Conservation (phyloP, 2,329 filamentous ascomycete species). For the Sclerotinia sclerotiorum region DNA sequence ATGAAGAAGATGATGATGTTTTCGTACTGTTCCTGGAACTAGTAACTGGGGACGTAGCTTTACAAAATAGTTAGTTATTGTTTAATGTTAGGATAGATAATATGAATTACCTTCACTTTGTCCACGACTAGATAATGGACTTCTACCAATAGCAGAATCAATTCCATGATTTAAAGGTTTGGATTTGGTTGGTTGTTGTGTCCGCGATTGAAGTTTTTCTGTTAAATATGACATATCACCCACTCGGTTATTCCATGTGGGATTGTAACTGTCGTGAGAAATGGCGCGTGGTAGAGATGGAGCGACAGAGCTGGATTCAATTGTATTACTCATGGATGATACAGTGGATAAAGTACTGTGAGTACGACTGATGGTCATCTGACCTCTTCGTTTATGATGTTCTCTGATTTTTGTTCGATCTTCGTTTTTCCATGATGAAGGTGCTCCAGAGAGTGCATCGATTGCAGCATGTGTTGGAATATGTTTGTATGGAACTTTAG, state of each 20-base stretch:
- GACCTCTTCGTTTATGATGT: slow-evolving; percentile 37
- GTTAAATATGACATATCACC: slow-evolving; percentile 28
- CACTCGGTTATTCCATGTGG: slow-evolving; percentile 36
- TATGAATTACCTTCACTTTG: slow-evolving; percentile 36
- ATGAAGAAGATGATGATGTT: slow-evolving; percentile 13
- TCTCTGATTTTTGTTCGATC: slow-evolving; percentile 39
- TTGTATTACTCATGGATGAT: slow-evolving; percentile 29
- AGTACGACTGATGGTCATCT: slow-evolving; percentile 35
- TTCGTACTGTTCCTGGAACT: slow-evolving; percentile 35
- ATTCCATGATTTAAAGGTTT: slow-evolving; percentile 30
- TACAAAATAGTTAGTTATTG: slow-evolving; percentile 6
- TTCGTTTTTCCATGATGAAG: slow-evolving; percentile 50
- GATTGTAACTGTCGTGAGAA: slow-evolving; percentile 37
- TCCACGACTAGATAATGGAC: slow-evolving; percentile 29
- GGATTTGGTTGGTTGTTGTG: slow-evolving; percentile 20
- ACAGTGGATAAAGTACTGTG: slow-evolving; percentile 32
- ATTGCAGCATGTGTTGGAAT: slow-evolving; percentile 61
- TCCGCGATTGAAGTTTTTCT: slow-evolving; percentile 2
- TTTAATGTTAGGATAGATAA: neutral
- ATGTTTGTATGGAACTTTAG: slow-evolving; percentile 55
- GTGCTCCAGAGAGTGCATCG: slow-evolving; percentile 57
- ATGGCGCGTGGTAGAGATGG: slow-evolving; percentile 31
- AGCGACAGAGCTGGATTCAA: slow-evolving; percentile 25
- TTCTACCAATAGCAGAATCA: slow-evolving; percentile 36
- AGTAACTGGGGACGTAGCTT: slow-evolving; percentile 31